Base-by-base conservation (phyloP, 805 yeast species). In the Candida tammaniensis region DNA sequence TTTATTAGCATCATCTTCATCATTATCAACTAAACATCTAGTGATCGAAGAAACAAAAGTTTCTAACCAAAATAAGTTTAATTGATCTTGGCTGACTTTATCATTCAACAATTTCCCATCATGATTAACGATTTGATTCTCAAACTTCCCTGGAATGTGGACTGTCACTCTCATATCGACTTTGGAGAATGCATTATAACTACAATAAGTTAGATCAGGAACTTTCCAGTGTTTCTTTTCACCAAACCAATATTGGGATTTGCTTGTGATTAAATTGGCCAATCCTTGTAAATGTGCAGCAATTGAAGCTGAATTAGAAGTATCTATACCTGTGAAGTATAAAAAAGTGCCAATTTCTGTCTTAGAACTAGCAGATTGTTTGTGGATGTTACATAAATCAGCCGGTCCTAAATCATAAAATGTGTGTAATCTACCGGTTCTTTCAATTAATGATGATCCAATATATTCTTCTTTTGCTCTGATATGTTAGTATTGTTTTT, bases 161-260 rank as follows among this genome's bases (percentile, higher is more conserved):
- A 82, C 86, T 1, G 78, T 72, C 17, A 85, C 86, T 28, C 85
- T 67, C 55, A 82, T 76, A 54, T 85, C 95, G 27, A 76, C 72
- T 49, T 67, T 74, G 20, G 80, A 70, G 51, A 82, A 67, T 5
- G 67, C 67, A 53, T 82, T 82, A 62, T 76, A 82, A 9, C 80
- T 61, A 30, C 86, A 80, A 50, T 80, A 81, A 0, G 83, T 75
- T 29, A 85, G 78, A 50, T 80, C 76, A n/a, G 78, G 75, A 8
- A 85, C 86, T 47, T 76, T 79, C 73, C 78, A 84, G 40, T 71
- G 70, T 49, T 76, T 83, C 43, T 69, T 72, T 51, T 80, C 86
- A 10, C 89, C 88, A 61, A 83, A 85, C 95, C 95, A 85, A 28
- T 74, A 63, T 54, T 85, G 95, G 20, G 74, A 62, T 39, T 74